These are phyloP conservation scores for Nakazawaea siamensis DNA, from an alignment of 805 yeast species.

Conservation along the genomic window DNA sequence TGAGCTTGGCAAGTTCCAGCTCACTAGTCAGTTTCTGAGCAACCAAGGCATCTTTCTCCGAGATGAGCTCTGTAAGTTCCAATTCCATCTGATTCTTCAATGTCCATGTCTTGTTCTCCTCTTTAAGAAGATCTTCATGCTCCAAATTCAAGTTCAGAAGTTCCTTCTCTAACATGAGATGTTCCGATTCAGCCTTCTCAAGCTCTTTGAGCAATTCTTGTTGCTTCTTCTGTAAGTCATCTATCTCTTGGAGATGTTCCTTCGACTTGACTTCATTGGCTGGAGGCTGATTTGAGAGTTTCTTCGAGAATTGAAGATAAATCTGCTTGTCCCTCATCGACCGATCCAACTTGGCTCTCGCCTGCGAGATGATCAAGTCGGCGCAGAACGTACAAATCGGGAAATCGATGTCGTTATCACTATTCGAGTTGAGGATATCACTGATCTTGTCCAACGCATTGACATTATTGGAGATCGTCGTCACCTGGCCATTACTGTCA, in stretches of 20 bases:
- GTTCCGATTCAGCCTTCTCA: constrained; percentile 32
- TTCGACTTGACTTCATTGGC: constrained; percentile 33
- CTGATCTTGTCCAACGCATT: constrained; percentile 57
- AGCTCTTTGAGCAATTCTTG: constrained; percentile 27
- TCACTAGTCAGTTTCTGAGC: constrained; percentile 55
- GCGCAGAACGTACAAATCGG: constrained; percentile 91
- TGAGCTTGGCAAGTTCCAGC: constrained; percentile 58
- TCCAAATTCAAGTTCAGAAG: constrained; percentile 35
- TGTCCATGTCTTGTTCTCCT: constrained; percentile 37
- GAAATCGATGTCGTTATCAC: constrained; percentile 67
- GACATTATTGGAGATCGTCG: constrained; percentile 38
- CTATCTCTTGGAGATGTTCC: constrained; percentile 37
- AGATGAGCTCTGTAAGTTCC: constrained; percentile 39
- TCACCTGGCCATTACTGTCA: constrained; percentile 24
- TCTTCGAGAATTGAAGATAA: constrained; percentile 65
- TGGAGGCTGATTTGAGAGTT: constrained; percentile 49
- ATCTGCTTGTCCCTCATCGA: constrained; percentile 71
- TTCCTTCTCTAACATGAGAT: constrained; percentile 38
- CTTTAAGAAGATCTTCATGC: constrained; percentile 24
- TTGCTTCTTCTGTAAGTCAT: constrained; percentile 33
- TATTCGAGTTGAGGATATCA: constrained; percentile 56
- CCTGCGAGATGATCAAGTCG: constrained; percentile 48
- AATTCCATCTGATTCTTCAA: constrained; percentile 49
- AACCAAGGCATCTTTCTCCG: constrained; percentile 54
- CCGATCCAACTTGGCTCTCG: constrained; percentile 64